These are phyloP conservation scores for Scopulariopsis brevicaulis DNA, from an alignment of 2,329 filamentous ascomycete genomes.

Conservation along the genomic window DNA sequence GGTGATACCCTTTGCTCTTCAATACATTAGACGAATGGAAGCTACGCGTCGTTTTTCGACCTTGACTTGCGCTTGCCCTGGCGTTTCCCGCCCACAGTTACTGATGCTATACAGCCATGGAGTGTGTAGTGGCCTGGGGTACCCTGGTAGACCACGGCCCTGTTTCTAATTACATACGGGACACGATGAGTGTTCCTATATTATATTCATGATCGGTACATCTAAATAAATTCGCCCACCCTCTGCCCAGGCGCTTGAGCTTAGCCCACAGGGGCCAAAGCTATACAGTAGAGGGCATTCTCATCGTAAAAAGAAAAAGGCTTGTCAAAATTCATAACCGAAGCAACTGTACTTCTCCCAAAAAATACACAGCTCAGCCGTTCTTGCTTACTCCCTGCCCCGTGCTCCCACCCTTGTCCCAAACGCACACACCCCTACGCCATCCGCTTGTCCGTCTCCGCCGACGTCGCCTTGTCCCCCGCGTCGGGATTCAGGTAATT, in stretches of 20 bases:
- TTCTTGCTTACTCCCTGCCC: neutral
- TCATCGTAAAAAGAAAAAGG: neutral
- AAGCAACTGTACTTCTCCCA: neutral
- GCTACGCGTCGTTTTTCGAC: neutral
- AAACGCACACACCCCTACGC: too few species aligned
- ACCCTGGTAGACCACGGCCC: too few species aligned
- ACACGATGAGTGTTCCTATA: neutral
- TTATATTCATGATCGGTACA: neutral
- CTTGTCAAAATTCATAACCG: neutral
- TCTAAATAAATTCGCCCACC: neutral
- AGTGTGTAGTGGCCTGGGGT: too few species aligned
- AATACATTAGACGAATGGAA: neutral
- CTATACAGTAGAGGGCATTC: neutral
- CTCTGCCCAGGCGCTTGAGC: neutral
- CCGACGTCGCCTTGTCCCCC: conserved; percentile 38
- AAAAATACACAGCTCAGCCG: neutral
- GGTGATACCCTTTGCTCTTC: neutral
- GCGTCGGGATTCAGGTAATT: conserved; percentile 76
- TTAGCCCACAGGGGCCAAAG: neutral
- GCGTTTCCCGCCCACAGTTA: neutral
- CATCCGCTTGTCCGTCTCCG: conserved; percentile 40
- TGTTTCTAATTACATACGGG: neutral
- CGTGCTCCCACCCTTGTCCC: conserved; percentile 1
- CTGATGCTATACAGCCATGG: neutral
- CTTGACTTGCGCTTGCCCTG: neutral